Base-by-base conservation (phyloP, 2,329 filamentous ascomycete genomes). In the Fusarium drepaniforme region DNA sequence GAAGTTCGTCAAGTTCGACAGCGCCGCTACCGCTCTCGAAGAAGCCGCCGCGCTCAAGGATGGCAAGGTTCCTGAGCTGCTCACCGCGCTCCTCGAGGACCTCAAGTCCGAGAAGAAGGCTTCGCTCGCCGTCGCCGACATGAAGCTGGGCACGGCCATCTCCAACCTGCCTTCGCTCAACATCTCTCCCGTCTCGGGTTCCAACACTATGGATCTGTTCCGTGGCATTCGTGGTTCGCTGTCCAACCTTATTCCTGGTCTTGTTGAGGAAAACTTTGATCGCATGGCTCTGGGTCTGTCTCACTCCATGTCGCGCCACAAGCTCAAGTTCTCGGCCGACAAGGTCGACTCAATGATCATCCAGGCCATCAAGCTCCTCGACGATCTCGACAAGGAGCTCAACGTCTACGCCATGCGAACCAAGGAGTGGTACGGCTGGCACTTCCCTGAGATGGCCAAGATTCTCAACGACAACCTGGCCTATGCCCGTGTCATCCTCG, bases 311-410 rank as follows among this genome's bases (percentile, higher is more conserved):
- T 97, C 96, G 58, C 93, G 96, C 75, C 96, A 99, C 88, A 98
- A 98, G 90, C 92, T 99, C 82, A 98, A 98, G 89, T 99, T 99
- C 87, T 98, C 95, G 11, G 93, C 96, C 67, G 96, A 99, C 83
- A 99, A 99, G 89, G 96, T 99, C 78, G 97, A 99, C 83, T 97
- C 97, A 62, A 99, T 99, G 97, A 98, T 99, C 82, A 96, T 99
- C 68, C 97, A 99, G 86, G 96, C 96, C 67, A 97, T 99, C 82
- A 93, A 93, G 75, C 91, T 98, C 62, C 89, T 99, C 57, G 97
- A 99, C 82, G 97, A 99, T 76, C 88, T 99, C 72, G 97, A 99
- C 88, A 99, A 99, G 89, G 97, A 99, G 86, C 89, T 99, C 75
- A 99, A 99, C 88, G 97, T 94, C 79, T 98, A 98, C 82, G 96